Percentiles rank a stretch among this genome's conserved stretches.
phyloP scores from a whole-genome alignment of 495 filamentous ascomycete genomes.

The Tuber microsphaerosporum region DNA sequence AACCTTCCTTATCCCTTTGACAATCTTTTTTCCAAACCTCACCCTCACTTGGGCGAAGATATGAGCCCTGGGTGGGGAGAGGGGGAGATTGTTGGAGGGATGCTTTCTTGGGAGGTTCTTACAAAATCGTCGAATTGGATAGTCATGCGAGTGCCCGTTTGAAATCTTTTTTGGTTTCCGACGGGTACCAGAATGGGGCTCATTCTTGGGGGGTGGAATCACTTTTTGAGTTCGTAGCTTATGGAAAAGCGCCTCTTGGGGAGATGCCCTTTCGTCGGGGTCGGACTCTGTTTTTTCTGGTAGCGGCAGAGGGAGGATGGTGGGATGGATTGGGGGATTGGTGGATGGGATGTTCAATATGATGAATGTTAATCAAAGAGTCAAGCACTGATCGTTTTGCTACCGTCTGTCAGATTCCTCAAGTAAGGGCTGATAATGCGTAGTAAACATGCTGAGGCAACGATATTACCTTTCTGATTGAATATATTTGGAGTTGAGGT shows the following conservation, averaged over 20 bases:
- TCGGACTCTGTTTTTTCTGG: conserved; percentile 55
- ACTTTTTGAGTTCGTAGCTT: conserved; percentile 58
- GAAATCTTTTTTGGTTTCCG: conserved; percentile 41
- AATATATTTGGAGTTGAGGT: not conserved
- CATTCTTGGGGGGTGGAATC: conserved; percentile 99
- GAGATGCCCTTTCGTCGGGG: conserved; percentile 60
- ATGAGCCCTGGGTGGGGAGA: conserved; percentile 60
- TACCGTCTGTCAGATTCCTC: conserved; percentile 4
- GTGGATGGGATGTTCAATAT: conserved; percentile 44
- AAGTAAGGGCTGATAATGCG: conserved; percentile 7
- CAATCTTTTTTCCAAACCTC: conserved; percentile 39
- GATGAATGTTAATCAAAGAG: conserved; percentile 98
- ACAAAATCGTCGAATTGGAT: conserved; percentile 78
- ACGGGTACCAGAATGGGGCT: conserved; percentile 99
- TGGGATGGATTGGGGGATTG: not conserved
- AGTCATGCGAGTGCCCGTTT: conserved; percentile 94
- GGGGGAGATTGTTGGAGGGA: conserved; percentile 37
- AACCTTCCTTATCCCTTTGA: conserved; percentile 53
- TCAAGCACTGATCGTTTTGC: conserved; percentile 79
- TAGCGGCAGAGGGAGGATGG: conserved; percentile 6
- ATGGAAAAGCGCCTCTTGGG: conserved; percentile 48
- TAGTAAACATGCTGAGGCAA: not conserved
- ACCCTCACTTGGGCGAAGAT: conserved; percentile 54
- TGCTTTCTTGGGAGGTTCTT: conserved; percentile 48
- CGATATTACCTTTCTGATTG: conserved; percentile 4